Evolutionary conservation across 1,284 basidiomycete species (phyloP).

Genomic region (Cryptococcus sp.): DNA sequence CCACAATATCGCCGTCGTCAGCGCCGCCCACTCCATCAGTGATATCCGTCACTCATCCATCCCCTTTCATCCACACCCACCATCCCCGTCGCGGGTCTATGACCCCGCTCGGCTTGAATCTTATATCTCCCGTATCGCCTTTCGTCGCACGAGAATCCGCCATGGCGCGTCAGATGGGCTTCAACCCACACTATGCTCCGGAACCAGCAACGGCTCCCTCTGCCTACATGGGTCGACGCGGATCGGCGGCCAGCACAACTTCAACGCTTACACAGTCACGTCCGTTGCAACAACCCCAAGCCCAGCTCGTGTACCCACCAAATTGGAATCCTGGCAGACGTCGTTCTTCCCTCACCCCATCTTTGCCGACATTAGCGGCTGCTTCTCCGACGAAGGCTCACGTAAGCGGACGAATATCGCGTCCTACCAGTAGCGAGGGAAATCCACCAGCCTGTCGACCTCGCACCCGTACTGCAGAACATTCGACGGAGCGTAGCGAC

Average conservation of each 20-base stretch:
- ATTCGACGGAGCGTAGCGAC: conserved; percentile 7
- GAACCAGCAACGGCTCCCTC: neutral
- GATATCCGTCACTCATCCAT: conserved; percentile 47
- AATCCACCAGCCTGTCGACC: conserved; percentile 10
- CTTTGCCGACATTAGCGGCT: conserved; percentile 33
- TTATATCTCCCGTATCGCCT: conserved; percentile 51
- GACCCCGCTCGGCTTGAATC: conserved; percentile 50
- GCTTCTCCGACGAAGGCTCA: conserved; percentile 41
- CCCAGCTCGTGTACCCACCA: conserved; percentile 18
- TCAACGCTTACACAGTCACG: conserved; percentile 46
- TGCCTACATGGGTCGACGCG: conserved; percentile 15
- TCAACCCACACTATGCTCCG: conserved; percentile 14
- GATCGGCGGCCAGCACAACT: conserved; percentile 34
- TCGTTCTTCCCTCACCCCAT: conserved; percentile 43
- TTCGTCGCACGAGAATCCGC: conserved; percentile 19
- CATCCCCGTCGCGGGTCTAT: conserved; percentile 51
- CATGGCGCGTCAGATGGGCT: conserved; percentile 26
- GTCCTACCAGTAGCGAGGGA: conserved; percentile 32
- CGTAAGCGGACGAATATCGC: conserved; percentile 27
- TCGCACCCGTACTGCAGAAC: conserved; percentile 17
- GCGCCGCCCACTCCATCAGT: conserved; percentile 48
- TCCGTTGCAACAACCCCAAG: conserved; percentile 9
- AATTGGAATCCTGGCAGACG: conserved; percentile 24
- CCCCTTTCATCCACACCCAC: conserved; percentile 53
- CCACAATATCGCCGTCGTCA: conserved; percentile 39